These are phyloP conservation scores for Pestalotiopsis sp. DNA, from an alignment of 2,329 filamentous ascomycete species.

Conservation along the genomic window DNA sequence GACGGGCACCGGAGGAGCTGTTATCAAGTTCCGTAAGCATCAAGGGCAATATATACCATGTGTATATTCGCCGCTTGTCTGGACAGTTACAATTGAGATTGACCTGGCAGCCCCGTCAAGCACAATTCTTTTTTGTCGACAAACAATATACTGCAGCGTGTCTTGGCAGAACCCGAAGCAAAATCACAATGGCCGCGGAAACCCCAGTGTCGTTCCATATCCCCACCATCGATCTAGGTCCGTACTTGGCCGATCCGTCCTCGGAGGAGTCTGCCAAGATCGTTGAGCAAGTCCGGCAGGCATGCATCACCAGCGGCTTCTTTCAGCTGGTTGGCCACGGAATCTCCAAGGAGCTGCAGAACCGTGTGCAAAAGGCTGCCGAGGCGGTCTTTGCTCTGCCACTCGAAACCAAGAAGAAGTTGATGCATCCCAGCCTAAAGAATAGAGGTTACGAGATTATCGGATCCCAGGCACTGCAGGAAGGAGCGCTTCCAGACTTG, in stretches of 20 bases:
- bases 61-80: neutral
- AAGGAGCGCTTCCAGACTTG: slow-evolving; percentile 46
- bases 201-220: slow-evolving; percentile 26
- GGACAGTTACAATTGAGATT: neutral
- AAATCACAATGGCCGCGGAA: slow-evolving; percentile 10
- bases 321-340: slow-evolving; percentile 55
- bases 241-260: slow-evolving; percentile 32
- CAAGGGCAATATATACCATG: neutral
- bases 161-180: too few species aligned
- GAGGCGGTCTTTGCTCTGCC: slow-evolving; percentile 52
- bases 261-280: slow-evolving; percentile 29
- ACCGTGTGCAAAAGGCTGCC: slow-evolving; percentile 41
- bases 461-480: slow-evolving; percentile 47
- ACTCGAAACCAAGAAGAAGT: slow-evolving; percentile 45
- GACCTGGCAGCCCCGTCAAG: neutral
- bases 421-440: slow-evolving; percentile 38
- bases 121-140: neutral
- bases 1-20: neutral
- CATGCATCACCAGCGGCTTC: slow-evolving; percentile 49
- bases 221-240: slow-evolving; percentile 36
- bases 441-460: slow-evolving; percentile 55
- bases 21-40: neutral
- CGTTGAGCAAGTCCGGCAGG: slow-evolving; percentile 33
- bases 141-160: neutral
- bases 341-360: slow-evolving; percentile 42